These are phyloP conservation scores for Quercus agrifolia DNA, from an alignment of 306 rosid genomes.

Conservation along the genomic window DNA sequence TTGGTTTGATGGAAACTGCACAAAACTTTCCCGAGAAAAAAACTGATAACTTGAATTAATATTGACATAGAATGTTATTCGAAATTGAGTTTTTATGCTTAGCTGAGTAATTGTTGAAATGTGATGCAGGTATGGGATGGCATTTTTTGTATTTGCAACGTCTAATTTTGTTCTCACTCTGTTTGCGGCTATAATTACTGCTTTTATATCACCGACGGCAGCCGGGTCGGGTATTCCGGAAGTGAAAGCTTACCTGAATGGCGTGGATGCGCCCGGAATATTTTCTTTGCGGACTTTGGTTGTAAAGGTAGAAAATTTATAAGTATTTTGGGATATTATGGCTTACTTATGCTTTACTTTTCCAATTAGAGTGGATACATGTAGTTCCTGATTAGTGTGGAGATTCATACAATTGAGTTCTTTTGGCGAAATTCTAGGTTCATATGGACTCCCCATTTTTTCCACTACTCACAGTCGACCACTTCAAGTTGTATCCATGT, in stretches of 20 bases:
- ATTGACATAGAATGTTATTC: too few relatives aligned
- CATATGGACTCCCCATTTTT: too few relatives aligned
- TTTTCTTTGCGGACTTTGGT: constrained; percentile 53
- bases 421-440: too few relatives aligned
- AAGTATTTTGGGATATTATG: background rate
- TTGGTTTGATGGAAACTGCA: background rate
- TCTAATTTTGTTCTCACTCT: constrained; percentile 75
- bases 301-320: constrained; percentile 54
- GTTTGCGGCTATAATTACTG: constrained; percentile 64
- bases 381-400: background rate
- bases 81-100: too few relatives aligned
- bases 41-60: too few relatives aligned
- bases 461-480: too few relatives aligned
- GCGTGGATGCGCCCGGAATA: constrained; percentile 90
- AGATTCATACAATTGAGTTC: background rate
- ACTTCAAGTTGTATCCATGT: too few relatives aligned
- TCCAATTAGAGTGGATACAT: background rate
- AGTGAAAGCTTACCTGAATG: constrained; percentile 94
- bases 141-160: constrained; percentile 58
- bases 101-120: background rate
- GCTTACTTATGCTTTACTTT: background rate
- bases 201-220: constrained; percentile 76
- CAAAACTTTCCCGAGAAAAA: background rate
- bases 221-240: constrained; percentile 95
- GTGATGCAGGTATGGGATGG: constrained; percentile 57